These are phyloP conservation scores for Rhodocollybia butyracea DNA, from an alignment of 768 basidiomycete genomes.

Conservation along the genomic window DNA sequence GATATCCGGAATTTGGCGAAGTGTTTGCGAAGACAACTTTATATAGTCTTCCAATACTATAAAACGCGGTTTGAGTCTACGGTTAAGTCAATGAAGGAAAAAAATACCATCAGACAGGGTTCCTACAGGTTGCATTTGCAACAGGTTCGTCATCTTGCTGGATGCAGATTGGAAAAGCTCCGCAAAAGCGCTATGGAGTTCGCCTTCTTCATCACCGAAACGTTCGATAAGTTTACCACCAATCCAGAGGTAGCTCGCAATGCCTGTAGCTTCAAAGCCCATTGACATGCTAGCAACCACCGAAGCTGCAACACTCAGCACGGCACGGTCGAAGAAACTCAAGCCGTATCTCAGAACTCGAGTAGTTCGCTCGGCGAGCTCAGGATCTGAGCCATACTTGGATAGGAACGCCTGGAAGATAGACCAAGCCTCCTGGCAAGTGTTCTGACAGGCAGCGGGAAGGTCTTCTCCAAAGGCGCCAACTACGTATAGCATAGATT, in stretches of 20 bases:
- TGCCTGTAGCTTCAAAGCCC: constrained; percentile 77
- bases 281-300: constrained; percentile 73
- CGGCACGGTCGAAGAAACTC: constrained; percentile 69
- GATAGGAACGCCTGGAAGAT: constrained; percentile 79
- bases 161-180: constrained; percentile 76
- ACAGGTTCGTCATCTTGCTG: constrained; percentile 58
- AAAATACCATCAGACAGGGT: constrained; percentile 82
- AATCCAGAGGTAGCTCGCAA: constrained; percentile 92
- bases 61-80: neutral
- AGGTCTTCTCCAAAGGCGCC: constrained; percentile 80
- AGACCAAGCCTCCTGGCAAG: constrained; percentile 75
- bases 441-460: constrained; percentile 75
- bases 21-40: constrained; percentile 70
- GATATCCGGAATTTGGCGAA: constrained; percentile 66
- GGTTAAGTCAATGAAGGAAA: neutral
- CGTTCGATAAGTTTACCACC: constrained; percentile 79
- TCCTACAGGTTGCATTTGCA: constrained; percentile 65
- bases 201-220: constrained; percentile 67
- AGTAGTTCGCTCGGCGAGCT: constrained; percentile 79
- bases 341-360: constrained; percentile 83
- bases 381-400: constrained; percentile 74
- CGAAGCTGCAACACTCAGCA: constrained; percentile 64
- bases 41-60: constrained; percentile 93
- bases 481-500: constrained; percentile 86
- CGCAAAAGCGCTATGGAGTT: constrained; percentile 55